Evolutionary conservation across 768 basidiomycete genomes (phyloP).

Genomic region (Pulveroboletus sp.): DNA sequence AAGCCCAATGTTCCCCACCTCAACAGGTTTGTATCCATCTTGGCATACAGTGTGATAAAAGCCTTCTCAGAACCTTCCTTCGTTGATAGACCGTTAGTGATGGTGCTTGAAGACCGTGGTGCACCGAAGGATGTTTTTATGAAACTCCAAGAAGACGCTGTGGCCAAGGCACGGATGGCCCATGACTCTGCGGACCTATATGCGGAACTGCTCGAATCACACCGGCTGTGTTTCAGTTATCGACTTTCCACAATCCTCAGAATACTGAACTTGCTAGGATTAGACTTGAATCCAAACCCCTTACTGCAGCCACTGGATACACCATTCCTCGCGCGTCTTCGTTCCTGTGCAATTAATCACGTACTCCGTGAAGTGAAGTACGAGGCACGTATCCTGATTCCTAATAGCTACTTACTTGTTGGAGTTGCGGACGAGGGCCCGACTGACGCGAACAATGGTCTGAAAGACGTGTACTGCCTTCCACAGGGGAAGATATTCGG

Average conservation of each 20-base stretch:
- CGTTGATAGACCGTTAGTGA: slow-evolving; percentile 56
- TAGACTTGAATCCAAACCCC: slow-evolving; percentile 41
- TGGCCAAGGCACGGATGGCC: slow-evolving; percentile 54
- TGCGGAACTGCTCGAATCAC: slow-evolving; percentile 42
- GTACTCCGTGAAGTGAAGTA: slow-evolving; percentile 73
- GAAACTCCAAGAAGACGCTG: slow-evolving; percentile 54
- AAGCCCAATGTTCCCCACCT: slow-evolving; percentile 60
- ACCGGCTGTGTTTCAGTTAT: slow-evolving; percentile 45
- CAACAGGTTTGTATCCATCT: slow-evolving; percentile 59
- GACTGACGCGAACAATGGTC: slow-evolving; percentile 48
- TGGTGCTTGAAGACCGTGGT: slow-evolving; percentile 74
- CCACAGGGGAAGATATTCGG: slow-evolving; percentile 63
- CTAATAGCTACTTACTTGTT: slow-evolving; percentile 62
- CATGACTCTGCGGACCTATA: slow-evolving; percentile 52
- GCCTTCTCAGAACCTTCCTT: neutral
- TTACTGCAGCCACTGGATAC: slow-evolving; percentile 40
- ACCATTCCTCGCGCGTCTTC: slow-evolving; percentile 52
- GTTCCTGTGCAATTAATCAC: slow-evolving; percentile 59
- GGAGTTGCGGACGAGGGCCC: slow-evolving; percentile 83
- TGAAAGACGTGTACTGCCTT: slow-evolving; percentile 50
- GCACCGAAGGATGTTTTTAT: slow-evolving; percentile 55
- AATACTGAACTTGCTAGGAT: slow-evolving; percentile 41
- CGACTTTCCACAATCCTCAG: slow-evolving; percentile 48
- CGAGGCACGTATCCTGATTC: slow-evolving; percentile 67
- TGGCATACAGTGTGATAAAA: neutral